Evolutionary conservation across 345 rosid genomes (phyloP), one percentile per base, ranked within the genome.

Genomic region (Balakata baccata): DNA sequence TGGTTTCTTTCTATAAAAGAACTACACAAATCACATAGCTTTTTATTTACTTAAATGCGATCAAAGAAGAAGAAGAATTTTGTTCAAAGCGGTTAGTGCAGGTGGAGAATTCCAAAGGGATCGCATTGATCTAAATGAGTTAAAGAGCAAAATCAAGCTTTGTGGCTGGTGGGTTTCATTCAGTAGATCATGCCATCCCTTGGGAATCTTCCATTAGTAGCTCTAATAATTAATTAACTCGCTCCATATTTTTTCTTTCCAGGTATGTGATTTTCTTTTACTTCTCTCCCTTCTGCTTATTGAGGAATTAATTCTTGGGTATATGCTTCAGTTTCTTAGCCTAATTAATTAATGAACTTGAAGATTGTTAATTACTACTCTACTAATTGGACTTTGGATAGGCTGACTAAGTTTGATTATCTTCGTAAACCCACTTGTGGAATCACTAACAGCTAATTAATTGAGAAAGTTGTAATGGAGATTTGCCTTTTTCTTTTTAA

Each of bases 21-120:
- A 47, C 41, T 3, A 51, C 34, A 18, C 37, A 51, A 51, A 60
- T 18, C 66, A 11, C 34, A 65, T 63, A 13, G 23, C 25, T 54
- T 43, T 50, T 37, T 39, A 29, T 29, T 45, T 29, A 29, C 34
- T 29, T 29, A 6, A 5, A 52, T 52, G 46, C 3, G 50, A 34
- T 38, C 39, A 51, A n/a, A 43, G 10, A 6, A 6, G 10, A 6
- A 7, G 10, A 43, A 43, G 47, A 43, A 29, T 43, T 43, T 43
- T 1, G 0, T 1, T 16, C n/a, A 43, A 43, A 4, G 7, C 34
- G 11, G 11, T 68, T 87, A 80, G 90, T 64, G 89, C 85, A 77
- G 83, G 52, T 87, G 86, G 87, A 78, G 71, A 72, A 77, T 77
- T 87, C 91, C 91, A 84, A 87, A 87, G 91, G 91, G 91, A 87